Conservation (phyloP, 805 yeast species). For the Kregervanrija fluxuum region DNA sequence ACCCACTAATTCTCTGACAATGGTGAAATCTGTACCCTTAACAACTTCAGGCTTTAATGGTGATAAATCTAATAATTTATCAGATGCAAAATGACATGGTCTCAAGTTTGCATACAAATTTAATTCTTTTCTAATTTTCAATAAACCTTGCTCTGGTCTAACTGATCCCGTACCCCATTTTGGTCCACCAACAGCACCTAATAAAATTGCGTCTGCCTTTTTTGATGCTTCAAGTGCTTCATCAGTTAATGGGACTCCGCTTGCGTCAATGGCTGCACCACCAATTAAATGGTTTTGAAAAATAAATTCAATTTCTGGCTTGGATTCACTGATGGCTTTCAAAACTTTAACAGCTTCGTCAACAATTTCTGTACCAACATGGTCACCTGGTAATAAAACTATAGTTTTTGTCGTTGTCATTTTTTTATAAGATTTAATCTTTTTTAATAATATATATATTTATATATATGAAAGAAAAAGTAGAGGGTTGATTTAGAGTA, state of each 20-base stretch:
- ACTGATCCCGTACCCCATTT: constrained; percentile 98
- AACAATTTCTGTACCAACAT: constrained; percentile 87
- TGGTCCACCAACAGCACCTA: constrained; percentile 99
- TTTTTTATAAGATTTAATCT: constrained; percentile 1
- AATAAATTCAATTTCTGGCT: constrained; percentile 56
- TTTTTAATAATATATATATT: background rate
- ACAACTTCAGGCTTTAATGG: constrained; percentile 84
- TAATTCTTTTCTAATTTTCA: constrained; percentile 90
- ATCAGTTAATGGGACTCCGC: constrained; percentile 87
- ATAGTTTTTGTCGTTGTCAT: constrained; percentile 47
- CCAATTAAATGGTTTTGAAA: constrained; percentile 86
- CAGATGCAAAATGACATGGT: constrained; percentile 91
- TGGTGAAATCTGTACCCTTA: constrained; percentile 84
- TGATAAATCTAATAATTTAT: constrained; percentile 73
- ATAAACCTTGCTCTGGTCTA: constrained; percentile 95
- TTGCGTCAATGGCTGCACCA: constrained; percentile 97
- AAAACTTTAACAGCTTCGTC: constrained; percentile 90
- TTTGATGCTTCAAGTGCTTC: constrained; percentile 78
- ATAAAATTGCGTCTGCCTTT: constrained; percentile 84
- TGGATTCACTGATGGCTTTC: constrained; percentile 60
- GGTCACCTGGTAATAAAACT: constrained; percentile 93
- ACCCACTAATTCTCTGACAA: constrained; percentile 95
- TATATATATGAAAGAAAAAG: background rate
- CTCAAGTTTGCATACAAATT: constrained; percentile 92
- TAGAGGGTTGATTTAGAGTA: background rate